Base-by-base conservation (phyloP, 2,329 filamentous ascomycete species). In the Helicocarpus griseus region DNA sequence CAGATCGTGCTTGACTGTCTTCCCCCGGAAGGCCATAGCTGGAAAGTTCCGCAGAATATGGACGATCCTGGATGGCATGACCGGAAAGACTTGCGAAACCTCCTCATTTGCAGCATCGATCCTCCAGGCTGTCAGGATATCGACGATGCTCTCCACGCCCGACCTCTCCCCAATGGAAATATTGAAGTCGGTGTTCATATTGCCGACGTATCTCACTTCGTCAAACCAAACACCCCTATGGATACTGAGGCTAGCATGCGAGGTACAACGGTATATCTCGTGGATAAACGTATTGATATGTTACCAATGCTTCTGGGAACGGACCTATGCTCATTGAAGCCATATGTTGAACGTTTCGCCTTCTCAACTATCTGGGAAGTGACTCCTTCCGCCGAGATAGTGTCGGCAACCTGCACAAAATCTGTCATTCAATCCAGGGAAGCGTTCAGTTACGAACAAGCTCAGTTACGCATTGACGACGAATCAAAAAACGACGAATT, bases 221-320 rank as follows among this genome's bases (percentile, higher is more conserved):
- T 98, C 62, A 95, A 93, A 70, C 90, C 94, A 24, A 89, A 87
- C 68, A 98, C 91, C 63, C 86, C 93, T 50, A 98, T 98, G 93
- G 94, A 98, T 66, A 81, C 83, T 45, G 93, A 98, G 71, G 93
- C 93, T 2, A 93, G 89, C 64, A 82, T 95, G 63, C 85, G 93
- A 61, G 93, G 93, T 56, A 97, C 93, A 4, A 97, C 91, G 0
- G 93, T 98, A 26, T 98, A 98, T 66, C 77, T 98, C 14, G 93
- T 98, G 2, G 93, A 98, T 70, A 98, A 98, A 77, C 89, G 93
- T 61, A 98, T 98, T 62, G 94, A 98, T 74, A 98, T 98, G 94
- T 78, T 98, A 68, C 94, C 94, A 1, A 90, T 89, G 78, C 83
- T 98, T 29, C 83, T 98, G 11, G 93, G 93, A 53, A 98, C 93